Conservation (phyloP, 148 eudicot genomes). For the Rhododendron henanense region DNA sequence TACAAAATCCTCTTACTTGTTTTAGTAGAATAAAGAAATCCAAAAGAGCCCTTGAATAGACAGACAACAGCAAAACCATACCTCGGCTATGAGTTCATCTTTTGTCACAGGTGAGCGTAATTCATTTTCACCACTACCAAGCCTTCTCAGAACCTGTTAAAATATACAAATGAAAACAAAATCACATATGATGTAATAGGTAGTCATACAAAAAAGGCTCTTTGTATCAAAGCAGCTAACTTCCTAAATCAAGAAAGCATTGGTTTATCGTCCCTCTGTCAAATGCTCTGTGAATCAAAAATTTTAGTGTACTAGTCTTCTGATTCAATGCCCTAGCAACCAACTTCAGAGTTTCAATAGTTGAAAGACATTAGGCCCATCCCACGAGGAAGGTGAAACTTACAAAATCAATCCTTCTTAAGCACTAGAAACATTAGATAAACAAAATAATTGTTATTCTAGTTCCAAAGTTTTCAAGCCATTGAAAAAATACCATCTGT, state of each 20-base stretch:
- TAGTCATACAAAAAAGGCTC: not conserved
- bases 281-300: not conserved
- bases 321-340: not conserved
- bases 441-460: not conserved
- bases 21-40: not conserved
- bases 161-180: not conserved
- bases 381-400: not conserved
- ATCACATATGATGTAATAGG: not conserved
- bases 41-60: not conserved
- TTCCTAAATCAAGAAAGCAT: conserved; percentile 2
- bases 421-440: not conserved
- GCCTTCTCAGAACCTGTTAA: conserved; percentile 62
- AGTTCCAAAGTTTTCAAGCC: not conserved
- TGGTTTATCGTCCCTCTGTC: not conserved
- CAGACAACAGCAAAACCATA: conserved; percentile 19
- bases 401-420: not conserved
- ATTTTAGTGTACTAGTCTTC: not conserved
- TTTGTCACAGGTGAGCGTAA: conserved; percentile 79
- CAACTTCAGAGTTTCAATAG: not conserved
- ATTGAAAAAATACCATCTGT: not conserved
- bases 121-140: conserved; percentile 62
- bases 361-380: not conserved
- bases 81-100: conserved; percentile 85
- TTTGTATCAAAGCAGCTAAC: not conserved
- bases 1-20: not conserved